Evolutionary conservation across 2,329 filamentous ascomycete species (phyloP).

Genomic region (Diaporthe ilicicola): DNA sequence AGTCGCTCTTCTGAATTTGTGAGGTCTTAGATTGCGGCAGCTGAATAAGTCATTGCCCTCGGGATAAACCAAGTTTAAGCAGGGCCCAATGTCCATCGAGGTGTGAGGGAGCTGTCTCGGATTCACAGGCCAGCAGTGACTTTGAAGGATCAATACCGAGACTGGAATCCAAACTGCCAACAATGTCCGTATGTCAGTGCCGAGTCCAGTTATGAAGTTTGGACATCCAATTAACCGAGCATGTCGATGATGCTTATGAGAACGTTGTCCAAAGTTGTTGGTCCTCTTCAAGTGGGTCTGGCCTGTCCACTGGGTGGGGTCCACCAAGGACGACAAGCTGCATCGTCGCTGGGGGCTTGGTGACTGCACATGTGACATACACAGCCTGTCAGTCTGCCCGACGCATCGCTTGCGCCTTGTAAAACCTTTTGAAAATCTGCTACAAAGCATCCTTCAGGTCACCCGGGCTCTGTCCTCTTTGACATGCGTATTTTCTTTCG

Average conservation of each 20-base stretch:
- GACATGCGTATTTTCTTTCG: slow-evolving; percentile 23
- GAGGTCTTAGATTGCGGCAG: neutral
- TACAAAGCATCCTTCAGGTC: neutral
- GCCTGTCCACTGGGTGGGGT: neutral
- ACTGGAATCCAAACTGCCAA: neutral
- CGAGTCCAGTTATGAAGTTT: neutral
- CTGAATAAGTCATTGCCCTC: neutral
- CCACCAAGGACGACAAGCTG: neutral
- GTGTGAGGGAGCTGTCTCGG: neutral
- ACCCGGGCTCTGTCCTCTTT: neutral
- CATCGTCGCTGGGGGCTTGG: neutral
- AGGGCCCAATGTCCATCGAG: neutral
- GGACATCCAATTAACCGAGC: neutral
- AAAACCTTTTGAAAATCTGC: neutral
- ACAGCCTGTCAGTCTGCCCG: neutral
- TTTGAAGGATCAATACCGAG: neutral
- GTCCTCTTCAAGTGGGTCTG: neutral
- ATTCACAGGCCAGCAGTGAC: too few species aligned
- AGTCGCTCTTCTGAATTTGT: neutral
- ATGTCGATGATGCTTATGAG: neutral
- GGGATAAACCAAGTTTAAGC: too few species aligned
- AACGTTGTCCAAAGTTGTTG: neutral
- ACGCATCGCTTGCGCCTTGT: neutral
- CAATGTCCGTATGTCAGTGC: too few species aligned
- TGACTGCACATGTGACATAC: neutral